Evolutionary conservation across 2,329 filamentous ascomycete species (phyloP).

Genomic region (Exophiala sp.): DNA sequence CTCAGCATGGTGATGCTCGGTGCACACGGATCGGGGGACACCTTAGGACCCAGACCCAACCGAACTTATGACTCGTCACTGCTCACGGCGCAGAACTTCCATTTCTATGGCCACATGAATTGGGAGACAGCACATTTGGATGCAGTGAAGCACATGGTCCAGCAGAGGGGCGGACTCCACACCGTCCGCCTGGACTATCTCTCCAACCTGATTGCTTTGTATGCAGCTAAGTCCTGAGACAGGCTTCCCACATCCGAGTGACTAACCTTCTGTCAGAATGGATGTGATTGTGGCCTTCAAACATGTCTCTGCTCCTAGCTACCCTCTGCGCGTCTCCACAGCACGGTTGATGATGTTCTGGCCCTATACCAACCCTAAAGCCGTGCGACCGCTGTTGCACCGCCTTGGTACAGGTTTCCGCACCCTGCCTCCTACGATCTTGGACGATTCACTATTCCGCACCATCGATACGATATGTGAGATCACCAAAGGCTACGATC

Average conservation of each 20-base stretch:
- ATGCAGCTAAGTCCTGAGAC: neutral
- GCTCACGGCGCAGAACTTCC: conserved; percentile 9
- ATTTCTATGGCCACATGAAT: conserved; percentile 13
- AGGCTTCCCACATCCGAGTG: neutral
- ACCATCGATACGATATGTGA: neutral
- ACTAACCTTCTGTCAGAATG: conserved; percentile 1
- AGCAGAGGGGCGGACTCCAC: conserved; percentile 14
- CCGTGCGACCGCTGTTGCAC: neutral
- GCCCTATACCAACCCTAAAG: neutral
- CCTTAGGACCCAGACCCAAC: conserved; percentile 1
- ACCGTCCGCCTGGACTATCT: conserved; percentile 7
- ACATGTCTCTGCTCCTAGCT: neutral
- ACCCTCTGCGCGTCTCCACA: neutral
- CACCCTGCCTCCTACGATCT: neutral
- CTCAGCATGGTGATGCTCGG: conserved; percentile 13
- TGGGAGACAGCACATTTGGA: conserved; percentile 11
- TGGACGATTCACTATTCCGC: neutral
- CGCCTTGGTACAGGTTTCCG: neutral
- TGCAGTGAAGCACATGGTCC: conserved; percentile 11
- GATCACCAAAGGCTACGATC: neutral
- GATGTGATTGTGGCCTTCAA: neutral
- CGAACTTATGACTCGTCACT: conserved; percentile 3
- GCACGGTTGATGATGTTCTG: neutral
- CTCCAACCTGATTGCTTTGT: conserved; percentile 13
- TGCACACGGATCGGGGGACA: conserved; percentile 13